A percentile compares a stretch with the other conserved stretches of the same genome.
phyloP scores from a whole-genome alignment of 1,284 basidiomycete genomes.

The Tetrapyrgos nigripes region DNA sequence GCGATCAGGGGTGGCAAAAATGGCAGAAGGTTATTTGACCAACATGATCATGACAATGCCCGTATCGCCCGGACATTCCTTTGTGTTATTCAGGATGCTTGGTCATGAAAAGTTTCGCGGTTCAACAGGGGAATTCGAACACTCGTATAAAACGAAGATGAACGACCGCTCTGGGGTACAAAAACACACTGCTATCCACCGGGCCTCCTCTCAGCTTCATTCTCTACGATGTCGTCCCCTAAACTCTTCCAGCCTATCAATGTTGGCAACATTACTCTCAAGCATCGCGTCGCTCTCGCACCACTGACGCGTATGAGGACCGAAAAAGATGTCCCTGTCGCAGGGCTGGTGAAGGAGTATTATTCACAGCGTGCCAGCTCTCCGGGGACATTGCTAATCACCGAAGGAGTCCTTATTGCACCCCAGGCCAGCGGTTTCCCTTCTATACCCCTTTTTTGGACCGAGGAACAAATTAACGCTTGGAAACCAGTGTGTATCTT shows the following conservation, averaged over 20 bases:
- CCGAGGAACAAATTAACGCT: slow-evolving; percentile 30
- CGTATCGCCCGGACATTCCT: too few species aligned
- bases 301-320: slow-evolving; percentile 20
- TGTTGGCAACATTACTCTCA: slow-evolving; percentile 12
- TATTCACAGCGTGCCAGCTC: slow-evolving; percentile 35
- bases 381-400: slow-evolving; percentile 37
- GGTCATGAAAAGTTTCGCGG: too few species aligned
- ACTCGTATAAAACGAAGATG: too few species aligned
- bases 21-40: too few species aligned
- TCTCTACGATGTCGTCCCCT: slow-evolving; percentile 1
- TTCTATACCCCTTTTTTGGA: slow-evolving; percentile 34
- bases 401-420: slow-evolving; percentile 35
- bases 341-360: slow-evolving; percentile 29
- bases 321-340: slow-evolving; percentile 15
- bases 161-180: too few species aligned
- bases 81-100: too few species aligned
- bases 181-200: too few species aligned
- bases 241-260: slow-evolving; percentile 18
- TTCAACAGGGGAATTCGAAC: too few species aligned
- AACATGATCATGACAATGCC: too few species aligned
- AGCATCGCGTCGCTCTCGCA: slow-evolving; percentile 23
- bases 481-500: slow-evolving; percentile 33
- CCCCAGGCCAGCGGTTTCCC: slow-evolving; percentile 17
- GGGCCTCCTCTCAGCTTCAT: too few species aligned
- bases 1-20: too few species aligned